These are phyloP conservation scores for Jimgerdemannia lactiflua DNA, from an alignment of 192 early-diverging fungal species.

Conservation along the genomic window DNA sequence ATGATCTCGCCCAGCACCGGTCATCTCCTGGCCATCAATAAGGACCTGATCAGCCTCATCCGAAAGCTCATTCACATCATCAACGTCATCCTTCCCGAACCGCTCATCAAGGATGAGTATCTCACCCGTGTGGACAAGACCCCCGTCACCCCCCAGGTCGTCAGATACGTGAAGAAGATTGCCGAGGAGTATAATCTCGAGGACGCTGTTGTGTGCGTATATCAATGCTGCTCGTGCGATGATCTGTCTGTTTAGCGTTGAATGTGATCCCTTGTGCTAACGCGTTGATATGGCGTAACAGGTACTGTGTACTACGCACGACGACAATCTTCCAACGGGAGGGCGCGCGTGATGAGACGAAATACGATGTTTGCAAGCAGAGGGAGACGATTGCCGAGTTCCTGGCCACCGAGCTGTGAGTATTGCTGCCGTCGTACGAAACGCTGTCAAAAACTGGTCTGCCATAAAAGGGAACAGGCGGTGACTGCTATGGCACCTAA, in stretches of 20 bases:
- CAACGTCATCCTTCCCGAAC: constrained; percentile 18
- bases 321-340: constrained; percentile 24
- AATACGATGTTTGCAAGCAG: constrained; percentile 19
- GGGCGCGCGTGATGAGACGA: constrained; percentile 24
- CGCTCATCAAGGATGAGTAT: constrained; percentile 6
- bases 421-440: constrained; percentile 11
- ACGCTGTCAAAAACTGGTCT: no score
- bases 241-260: background rate
- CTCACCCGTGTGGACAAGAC: constrained; percentile 22
- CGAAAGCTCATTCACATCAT: constrained; percentile 31
- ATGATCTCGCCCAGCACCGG: background rate
- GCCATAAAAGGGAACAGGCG: no score
- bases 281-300: background rate
- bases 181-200: constrained; percentile 14
- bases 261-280: background rate
- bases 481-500: background rate
- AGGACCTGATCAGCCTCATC: constrained; percentile 7
- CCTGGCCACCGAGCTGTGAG: background rate
- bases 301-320: constrained; percentile 22
- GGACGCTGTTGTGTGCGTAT: constrained; percentile 25
- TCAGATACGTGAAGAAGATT: constrained; percentile 18
- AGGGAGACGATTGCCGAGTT: constrained; percentile 20
- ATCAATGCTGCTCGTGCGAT: background rate
- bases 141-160: constrained; percentile 24
- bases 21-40: background rate